phyloP scores from a whole-genome alignment of 176 grass and related monocot genomes.

The Oryza longistaminata region DNA sequence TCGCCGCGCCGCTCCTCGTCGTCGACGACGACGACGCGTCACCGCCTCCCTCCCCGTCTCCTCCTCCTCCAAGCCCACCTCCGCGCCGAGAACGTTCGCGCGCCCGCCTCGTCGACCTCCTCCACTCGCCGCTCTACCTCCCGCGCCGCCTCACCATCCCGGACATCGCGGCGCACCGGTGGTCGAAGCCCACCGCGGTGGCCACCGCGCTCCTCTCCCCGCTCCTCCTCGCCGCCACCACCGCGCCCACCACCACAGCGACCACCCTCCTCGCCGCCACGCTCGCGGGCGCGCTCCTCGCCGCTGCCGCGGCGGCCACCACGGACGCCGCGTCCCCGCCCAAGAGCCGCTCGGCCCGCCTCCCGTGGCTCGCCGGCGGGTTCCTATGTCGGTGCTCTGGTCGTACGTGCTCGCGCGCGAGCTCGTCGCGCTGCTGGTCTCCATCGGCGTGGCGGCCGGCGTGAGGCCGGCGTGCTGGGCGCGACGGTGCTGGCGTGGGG shows the following conservation, averaged over 20 bases:
- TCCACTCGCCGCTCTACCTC: slow-evolving; percentile 60
- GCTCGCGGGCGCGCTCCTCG: slow-evolving; percentile 7
- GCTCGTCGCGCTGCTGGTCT: slow-evolving; percentile 59
- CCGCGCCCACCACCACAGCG: not conserved
- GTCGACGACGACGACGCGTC: not conserved
- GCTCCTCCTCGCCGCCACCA: slow-evolving; percentile 35
- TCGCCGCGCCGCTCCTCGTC: slow-evolving; percentile 37
- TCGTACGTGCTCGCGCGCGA: slow-evolving; percentile 68
- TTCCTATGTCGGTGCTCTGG: slow-evolving; percentile 86
- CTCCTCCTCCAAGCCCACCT: not conserved
- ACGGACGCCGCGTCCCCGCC: slow-evolving; percentile 34
- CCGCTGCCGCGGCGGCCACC: not conserved
- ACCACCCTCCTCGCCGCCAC: not conserved
- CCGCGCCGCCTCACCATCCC: slow-evolving; percentile 81
- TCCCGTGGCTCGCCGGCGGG: slow-evolving; percentile 61
- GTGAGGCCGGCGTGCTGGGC: slow-evolving; percentile 54
- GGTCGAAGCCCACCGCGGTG: slow-evolving; percentile 45
- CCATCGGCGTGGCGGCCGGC: slow-evolving; percentile 48
- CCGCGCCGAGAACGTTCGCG: not conserved
- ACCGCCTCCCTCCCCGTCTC: not conserved
- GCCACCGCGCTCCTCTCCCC: slow-evolving; percentile 29
- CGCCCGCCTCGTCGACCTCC: slow-evolving; percentile 1
- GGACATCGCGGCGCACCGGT: slow-evolving; percentile 59
- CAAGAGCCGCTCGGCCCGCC: not conserved
- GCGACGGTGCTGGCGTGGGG: slow-evolving; percentile 82